Evolutionary conservation across 805 yeast genomes (phyloP).

Genomic region (Pichia cabralensis): DNA sequence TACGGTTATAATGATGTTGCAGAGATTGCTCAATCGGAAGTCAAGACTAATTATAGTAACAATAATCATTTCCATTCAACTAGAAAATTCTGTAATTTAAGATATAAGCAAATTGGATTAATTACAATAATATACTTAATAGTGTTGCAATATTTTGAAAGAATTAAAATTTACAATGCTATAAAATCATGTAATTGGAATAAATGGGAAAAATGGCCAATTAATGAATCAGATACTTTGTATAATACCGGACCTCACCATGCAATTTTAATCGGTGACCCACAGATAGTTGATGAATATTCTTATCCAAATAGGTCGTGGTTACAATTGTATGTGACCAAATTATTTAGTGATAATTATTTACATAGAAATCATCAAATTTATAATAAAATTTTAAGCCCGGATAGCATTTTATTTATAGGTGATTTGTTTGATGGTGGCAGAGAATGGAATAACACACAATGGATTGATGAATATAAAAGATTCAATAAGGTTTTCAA

Average conservation of each 20-base stretch:
- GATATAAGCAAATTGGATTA: too few species aligned
- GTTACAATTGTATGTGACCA: conserved; percentile 43
- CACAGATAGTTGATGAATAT: conserved; percentile 82
- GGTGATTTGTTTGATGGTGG: conserved; percentile 97
- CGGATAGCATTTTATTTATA: conserved; percentile 67
- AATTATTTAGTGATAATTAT: conserved; percentile 63
- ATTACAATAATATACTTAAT: too few species aligned
- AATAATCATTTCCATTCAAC: too few species aligned
- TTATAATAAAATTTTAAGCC: conserved; percentile 56
- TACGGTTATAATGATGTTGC: too few species aligned
- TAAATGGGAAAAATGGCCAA: conserved; percentile 62
- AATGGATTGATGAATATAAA: conserved; percentile 54
- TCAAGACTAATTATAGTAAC: too few species aligned
- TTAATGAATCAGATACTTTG: too few species aligned
- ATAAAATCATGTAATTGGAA: conserved; percentile 51
- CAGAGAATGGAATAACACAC: conserved; percentile 61
- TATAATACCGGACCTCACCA: conserved; percentile 19
- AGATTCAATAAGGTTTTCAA: conserved; percentile 59
- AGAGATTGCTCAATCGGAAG: too few species aligned
- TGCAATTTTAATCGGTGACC: conserved; percentile 66
- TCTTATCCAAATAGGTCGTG: conserved; percentile 65
- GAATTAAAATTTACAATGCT: conserved; percentile 36
- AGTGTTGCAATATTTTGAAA: conserved; percentile 45
- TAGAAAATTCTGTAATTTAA: too few species aligned
- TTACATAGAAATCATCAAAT: conserved; percentile 56